A percentile compares a stretch with the other conserved stretches of the same genome.
Evolutionary conservation across 768 basidiomycete species (phyloP).

Genomic region (Xerocomus brunneocitrinus): DNA sequence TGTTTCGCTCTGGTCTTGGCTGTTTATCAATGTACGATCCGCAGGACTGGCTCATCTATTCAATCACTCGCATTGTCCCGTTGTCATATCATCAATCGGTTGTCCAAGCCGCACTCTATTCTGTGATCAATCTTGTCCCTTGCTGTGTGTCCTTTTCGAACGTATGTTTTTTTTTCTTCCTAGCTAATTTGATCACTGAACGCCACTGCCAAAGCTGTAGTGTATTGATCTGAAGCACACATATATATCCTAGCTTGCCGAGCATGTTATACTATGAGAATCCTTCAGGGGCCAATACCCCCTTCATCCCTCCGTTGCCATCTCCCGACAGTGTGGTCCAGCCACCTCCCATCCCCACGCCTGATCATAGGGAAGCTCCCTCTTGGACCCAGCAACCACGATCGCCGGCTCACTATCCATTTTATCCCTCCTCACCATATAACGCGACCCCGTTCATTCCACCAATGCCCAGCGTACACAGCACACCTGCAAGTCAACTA

Average conservation of each 20-base stretch:
- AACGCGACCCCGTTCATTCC: conserved; percentile 38
- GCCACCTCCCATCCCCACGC: conserved; percentile 34
- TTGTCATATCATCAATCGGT: conserved; percentile 4
- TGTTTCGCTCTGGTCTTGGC: neutral
- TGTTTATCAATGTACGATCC: neutral
- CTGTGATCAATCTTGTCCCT: conserved; percentile 7
- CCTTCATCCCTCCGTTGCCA: conserved; percentile 36
- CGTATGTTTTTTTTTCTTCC: neutral
- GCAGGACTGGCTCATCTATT: conserved; percentile 3
- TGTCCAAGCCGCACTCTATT: conserved; percentile 15
- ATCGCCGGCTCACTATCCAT: conserved; percentile 34
- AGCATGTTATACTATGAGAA: conserved; percentile 26
- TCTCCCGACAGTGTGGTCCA: conserved; percentile 31
- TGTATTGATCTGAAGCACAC: conserved; percentile 19
- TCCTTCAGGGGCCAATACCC: conserved; percentile 33
- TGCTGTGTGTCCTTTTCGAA: conserved; percentile 13
- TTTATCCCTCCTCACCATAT: conserved; percentile 37
- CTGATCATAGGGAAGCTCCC: conserved; percentile 25
- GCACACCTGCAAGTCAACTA: conserved; percentile 20
- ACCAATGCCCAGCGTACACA: conserved; percentile 24
- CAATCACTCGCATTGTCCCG: neutral
- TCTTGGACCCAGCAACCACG: conserved; percentile 35
- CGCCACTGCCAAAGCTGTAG: conserved; percentile 14
- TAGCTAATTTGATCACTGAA: conserved; percentile 6
- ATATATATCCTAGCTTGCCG: conserved; percentile 21